Percentiles rank a stretch among this genome's conserved stretches.
Evolutionary conservation across 768 basidiomycete species (phyloP).

Genomic region (Podaxis sp.): DNA sequence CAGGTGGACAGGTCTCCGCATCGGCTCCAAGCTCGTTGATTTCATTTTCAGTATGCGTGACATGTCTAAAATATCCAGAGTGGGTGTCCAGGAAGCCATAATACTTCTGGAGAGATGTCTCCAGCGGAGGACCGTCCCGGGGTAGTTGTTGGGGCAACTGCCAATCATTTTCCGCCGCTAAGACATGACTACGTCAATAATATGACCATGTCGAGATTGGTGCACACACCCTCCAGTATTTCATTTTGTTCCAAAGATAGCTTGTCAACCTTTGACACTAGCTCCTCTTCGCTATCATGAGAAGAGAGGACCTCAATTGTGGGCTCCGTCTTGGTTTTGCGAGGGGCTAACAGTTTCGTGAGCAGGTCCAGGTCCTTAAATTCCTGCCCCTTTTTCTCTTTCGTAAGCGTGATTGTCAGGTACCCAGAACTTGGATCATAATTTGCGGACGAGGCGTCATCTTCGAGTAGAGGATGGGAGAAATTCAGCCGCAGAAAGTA

Average conservation of each 20-base stretch:
- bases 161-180: constrained; percentile 82
- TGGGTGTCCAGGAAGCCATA: constrained; percentile 82
- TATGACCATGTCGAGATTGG: neutral
- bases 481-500: constrained; percentile 85
- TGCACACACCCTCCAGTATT: neutral
- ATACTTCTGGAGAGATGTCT: constrained; percentile 41
- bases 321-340: constrained; percentile 35
- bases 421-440: constrained; percentile 83
- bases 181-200: constrained; percentile 1
- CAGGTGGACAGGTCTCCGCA: constrained; percentile 53
- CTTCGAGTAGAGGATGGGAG: constrained; percentile 61
- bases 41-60: constrained; percentile 75
- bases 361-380: constrained; percentile 81
- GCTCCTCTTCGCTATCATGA: constrained; percentile 33
- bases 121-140: constrained; percentile 35
- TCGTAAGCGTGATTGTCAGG: constrained; percentile 71
- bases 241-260: constrained; percentile 39
- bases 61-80: constrained; percentile 74
- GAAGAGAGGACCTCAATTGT: constrained; percentile 61
- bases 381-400: constrained; percentile 61
- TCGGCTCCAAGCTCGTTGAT: constrained; percentile 74
- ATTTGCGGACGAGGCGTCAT: constrained; percentile 66
- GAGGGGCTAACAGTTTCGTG: constrained; percentile 74
- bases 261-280: constrained; percentile 41
- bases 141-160: constrained; percentile 66